A percentile compares a stretch with the other conserved stretches of the same genome.
These are phyloP conservation scores for Cordyceps tenuipes DNA, from an alignment of 2,329 filamentous ascomycete genomes.

Conservation along the genomic window DNA sequence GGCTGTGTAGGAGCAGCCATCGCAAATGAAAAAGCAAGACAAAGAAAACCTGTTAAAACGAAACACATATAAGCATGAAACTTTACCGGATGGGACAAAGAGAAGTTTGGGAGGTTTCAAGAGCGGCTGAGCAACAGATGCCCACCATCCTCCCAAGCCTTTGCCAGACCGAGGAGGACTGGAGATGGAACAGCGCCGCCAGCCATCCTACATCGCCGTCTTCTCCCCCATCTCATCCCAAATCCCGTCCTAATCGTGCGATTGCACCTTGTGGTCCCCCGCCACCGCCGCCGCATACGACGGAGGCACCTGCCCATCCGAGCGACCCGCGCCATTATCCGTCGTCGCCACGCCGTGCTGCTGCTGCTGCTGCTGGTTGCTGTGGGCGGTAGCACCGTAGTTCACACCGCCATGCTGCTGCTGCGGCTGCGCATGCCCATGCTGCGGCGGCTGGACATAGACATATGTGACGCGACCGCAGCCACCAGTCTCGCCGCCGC, in stretches of 20 bases:
- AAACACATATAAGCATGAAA: neutral
- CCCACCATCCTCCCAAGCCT: neutral
- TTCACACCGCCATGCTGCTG: slow-evolving; percentile 41
- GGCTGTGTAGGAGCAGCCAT: neutral
- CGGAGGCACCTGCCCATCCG: slow-evolving; percentile 49
- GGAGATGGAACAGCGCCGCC: neutral
- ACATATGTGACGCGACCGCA: slow-evolving; percentile 56
- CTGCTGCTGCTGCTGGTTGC: slow-evolving; percentile 15
- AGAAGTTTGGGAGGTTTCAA: too few species aligned
- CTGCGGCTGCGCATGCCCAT: slow-evolving; percentile 29
- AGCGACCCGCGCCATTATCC: slow-evolving; percentile 28
- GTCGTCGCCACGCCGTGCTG: slow-evolving; percentile 27
- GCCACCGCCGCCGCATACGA: slow-evolving; percentile 85
- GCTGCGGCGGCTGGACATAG: slow-evolving; percentile 50
- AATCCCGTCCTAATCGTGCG: slow-evolving; percentile 8
- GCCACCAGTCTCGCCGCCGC: slow-evolving; percentile 36
- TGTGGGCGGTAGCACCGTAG: slow-evolving; percentile 15
- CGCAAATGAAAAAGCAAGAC: neutral
- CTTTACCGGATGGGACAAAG: neutral
- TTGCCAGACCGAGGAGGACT: neutral
- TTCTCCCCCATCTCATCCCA: neutral
- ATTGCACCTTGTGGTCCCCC: slow-evolving; percentile 85
- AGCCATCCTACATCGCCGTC: neutral
- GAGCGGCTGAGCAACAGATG: neutral
- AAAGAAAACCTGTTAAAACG: neutral